Evolutionary conservation across 140 eudicot species (phyloP).

Genomic region (Flaveria floridana): DNA sequence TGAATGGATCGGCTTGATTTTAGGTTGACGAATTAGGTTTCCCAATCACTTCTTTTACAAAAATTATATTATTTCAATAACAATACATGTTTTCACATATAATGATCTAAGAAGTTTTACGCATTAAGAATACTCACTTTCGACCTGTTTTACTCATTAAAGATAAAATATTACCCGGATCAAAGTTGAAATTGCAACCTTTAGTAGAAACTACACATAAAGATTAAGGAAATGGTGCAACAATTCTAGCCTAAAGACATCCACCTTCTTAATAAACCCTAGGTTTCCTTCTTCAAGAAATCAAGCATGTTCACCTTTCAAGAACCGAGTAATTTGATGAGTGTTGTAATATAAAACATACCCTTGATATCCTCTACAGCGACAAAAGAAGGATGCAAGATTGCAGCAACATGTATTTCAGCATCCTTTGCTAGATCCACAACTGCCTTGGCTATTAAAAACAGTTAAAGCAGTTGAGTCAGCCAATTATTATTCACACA

Average conservation of each 20-base stretch:
- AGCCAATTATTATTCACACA: not conserved
- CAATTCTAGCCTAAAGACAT: not conserved
- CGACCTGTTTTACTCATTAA: not conserved
- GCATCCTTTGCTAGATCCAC: constrained; percentile 52
- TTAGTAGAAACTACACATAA: not conserved
- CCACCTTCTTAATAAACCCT: not conserved
- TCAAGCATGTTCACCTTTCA: not conserved
- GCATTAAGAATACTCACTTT: not conserved
- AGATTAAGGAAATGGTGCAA: not conserved
- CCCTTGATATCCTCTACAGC: constrained; percentile 59
- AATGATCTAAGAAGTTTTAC: not conserved
- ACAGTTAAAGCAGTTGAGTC: not conserved
- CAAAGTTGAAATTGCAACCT: not conserved
- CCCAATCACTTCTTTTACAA: not conserved
- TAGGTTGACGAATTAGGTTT: not conserved
- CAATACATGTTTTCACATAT: not conserved
- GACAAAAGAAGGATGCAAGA: constrained; percentile 61
- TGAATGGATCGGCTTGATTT: not conserved
- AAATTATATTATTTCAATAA: not conserved
- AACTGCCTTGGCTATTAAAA: constrained; percentile 56
- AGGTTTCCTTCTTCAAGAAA: not conserved
- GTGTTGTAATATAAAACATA: constrained; percentile 23
- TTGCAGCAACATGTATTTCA: constrained; percentile 56
- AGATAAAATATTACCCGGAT: not conserved
- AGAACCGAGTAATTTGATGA: not conserved